These are phyloP conservation scores for Erythrobasidium hasegawianum DNA, from an alignment of 1,284 basidiomycete genomes.

Conservation along the genomic window DNA sequence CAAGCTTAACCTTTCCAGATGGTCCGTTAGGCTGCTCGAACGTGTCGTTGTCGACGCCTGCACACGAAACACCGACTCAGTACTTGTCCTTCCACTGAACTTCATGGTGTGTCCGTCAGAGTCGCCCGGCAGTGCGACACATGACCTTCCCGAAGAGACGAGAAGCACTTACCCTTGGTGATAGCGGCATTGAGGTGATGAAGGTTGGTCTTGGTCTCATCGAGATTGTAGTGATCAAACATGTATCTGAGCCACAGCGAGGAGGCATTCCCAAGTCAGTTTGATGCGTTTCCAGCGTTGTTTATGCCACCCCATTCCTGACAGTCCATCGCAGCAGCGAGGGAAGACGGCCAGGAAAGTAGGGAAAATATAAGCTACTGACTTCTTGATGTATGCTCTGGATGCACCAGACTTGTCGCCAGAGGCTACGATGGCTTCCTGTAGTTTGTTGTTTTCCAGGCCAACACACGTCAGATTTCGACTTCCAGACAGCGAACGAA, in stretches of 20 bases:
- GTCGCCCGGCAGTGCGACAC: neutral
- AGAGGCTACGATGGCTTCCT: constrained; percentile 32
- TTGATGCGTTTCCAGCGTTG: neutral
- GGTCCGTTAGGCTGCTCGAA: constrained; percentile 31
- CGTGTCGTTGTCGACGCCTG: constrained; percentile 20
- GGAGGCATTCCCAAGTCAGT: neutral
- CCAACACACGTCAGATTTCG: neutral
- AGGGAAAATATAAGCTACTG: neutral
- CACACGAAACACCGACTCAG: neutral
- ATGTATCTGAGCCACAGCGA: constrained; percentile 19
- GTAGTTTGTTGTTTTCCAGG: neutral
- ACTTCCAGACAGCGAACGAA: neutral
- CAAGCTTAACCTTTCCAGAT: constrained; percentile 30
- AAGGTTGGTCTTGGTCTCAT: constrained; percentile 14
- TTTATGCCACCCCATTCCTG: neutral
- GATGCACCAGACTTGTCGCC: constrained; percentile 26
- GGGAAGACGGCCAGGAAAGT: neutral
- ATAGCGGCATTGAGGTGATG: constrained; percentile 28
- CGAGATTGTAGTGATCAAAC: constrained; percentile 25
- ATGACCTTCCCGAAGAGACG: constrained; percentile 1
- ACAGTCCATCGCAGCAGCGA: neutral
- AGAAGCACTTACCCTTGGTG: constrained; percentile 12
- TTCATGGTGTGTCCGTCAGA: neutral
- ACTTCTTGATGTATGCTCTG: constrained; percentile 33
- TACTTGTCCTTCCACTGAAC: neutral